Evolutionary conservation across 139 green algal species (phyloP), one percentile per base, ranked within the genome.

Genomic region (Chlorella sp.): DNA sequence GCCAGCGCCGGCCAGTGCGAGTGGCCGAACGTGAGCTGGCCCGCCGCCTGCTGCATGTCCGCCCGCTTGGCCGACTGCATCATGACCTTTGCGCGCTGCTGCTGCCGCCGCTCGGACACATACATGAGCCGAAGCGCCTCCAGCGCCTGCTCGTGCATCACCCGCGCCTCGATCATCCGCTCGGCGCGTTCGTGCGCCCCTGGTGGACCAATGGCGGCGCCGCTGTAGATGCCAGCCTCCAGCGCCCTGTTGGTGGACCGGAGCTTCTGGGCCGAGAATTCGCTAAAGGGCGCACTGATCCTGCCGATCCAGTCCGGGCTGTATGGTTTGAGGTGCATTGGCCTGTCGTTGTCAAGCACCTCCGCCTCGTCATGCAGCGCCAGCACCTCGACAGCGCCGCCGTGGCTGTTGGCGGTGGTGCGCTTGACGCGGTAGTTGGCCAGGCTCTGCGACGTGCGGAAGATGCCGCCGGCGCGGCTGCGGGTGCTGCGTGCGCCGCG

Each of bases 121-220:
- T 72, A 74, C 24, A 67, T 17, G 24, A 79, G 67, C 59, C 50
- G 29, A 30, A 79, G 67, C 36, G 61, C 74, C 42, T 69, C 74
- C 29, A 72, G 17, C 10, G 51, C 31, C 74, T 80, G 74, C 49
- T 80, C 69, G 2, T 62, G 74, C 68, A 72, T 66, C 14, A 42
- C 1, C 1, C 74, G 69, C 29, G 74, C 74, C 27, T 61, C 35
- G 27, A 62, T 30, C 74, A 80, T 80, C 14, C 75, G 59, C 0
- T n/a, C 49, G 0, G 4, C 69, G 23, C 33, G 78, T 49, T 64
- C 35, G 49, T 75, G 51, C 34, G 67, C 75, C 2, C n/a, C 62
- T 17, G 62, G 62, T 5, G 63, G 63, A 5, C 63, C 63, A n/a
- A 29, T 14, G 1, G 10, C 5, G 2, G 6, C 2, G 3, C 31